Percentiles rank a stretch among this genome's conserved stretches.
These are phyloP conservation scores for Pyracantha coccinea DNA, from an alignment of 331 rosid species.

Conservation along the genomic window DNA sequence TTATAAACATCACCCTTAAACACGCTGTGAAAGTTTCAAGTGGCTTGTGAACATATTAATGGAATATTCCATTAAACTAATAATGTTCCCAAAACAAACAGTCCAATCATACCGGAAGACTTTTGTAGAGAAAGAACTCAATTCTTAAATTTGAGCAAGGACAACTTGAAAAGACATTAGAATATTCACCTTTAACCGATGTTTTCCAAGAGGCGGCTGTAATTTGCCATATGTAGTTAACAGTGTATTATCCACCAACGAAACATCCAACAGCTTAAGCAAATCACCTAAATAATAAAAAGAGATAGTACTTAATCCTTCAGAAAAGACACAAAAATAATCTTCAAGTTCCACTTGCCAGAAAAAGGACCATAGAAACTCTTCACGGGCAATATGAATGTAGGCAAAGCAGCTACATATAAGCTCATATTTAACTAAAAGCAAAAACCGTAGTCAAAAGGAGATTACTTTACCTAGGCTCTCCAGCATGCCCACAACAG, in stretches of 20 bases:
- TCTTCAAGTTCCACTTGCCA: neutral
- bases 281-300: conserved; percentile 61
- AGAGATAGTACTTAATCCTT: conserved; percentile 5
- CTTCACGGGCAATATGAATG: neutral
- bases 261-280: conserved; percentile 77
- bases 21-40: neutral
- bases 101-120: neutral
- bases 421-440: neutral
- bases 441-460: neutral
- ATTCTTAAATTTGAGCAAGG: neutral
- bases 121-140: neutral
- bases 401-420: neutral
- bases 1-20: neutral
- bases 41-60: neutral
- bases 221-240: conserved; percentile 89
- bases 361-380: neutral
- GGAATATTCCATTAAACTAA: neutral
- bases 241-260: conserved; percentile 56
- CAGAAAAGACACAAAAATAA: neutral
- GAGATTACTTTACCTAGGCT: conserved; percentile 58
- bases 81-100: neutral
- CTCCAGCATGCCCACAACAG: conserved; percentile 97
- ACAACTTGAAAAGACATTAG: neutral
- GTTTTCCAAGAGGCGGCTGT: conserved; percentile 98
- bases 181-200: conserved; percentile 74